Evolutionary conservation across 768 basidiomycete genomes (phyloP), one percentile per base, ranked within the genome.

Genomic region (Rhodotorula toruloides): DNA sequence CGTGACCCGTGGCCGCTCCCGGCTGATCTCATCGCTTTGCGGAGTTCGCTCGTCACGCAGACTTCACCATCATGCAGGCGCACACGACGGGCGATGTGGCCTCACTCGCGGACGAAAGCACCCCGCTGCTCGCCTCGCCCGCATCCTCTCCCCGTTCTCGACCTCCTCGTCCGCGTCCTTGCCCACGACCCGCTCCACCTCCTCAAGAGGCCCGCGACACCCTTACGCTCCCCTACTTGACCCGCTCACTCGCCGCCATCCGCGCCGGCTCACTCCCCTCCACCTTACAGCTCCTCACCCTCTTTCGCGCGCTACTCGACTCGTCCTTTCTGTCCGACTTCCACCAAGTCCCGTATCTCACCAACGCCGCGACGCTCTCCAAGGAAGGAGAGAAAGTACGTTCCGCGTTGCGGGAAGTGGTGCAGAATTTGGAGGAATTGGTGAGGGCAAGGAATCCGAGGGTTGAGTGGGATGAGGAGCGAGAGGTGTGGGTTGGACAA

Each of bases 211-310:
- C n/a, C n/a, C n/a, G n/a, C 22, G 10, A 19, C 13, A 29, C 47
- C 3, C 60, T 61, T 29, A 42, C 59, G 0, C 44, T 69, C 34
- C 31, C 59, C 10, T 36, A 52, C 39, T 25, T 70, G 44, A 59
- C 64, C 0, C 56, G 39, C 16, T 21, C 46, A 4, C 34, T 52
- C 14, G 65, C 64, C 21, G 52, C 64, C 8, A 31, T 70, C 36
- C 37, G 47, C n/a, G 53, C 50, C 0, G 69, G 65, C 22, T 54
- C 63, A 36, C 61, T 70, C 12, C 69, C 69, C 13, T 50, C 57
- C 1, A 32, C 64, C 2, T 2, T 2, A 0, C 69, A 70, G 58
- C 50, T 60, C 27, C 22, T 59, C 32, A 27, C 48, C 1, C 31
- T 63, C 25, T 32, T 16, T 39, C 31, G 44, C 37, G 2, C 29